phyloP scores from a whole-genome alignment of 2,329 filamentous ascomycete genomes.

The Pseudogymnoascus sp. region DNA sequence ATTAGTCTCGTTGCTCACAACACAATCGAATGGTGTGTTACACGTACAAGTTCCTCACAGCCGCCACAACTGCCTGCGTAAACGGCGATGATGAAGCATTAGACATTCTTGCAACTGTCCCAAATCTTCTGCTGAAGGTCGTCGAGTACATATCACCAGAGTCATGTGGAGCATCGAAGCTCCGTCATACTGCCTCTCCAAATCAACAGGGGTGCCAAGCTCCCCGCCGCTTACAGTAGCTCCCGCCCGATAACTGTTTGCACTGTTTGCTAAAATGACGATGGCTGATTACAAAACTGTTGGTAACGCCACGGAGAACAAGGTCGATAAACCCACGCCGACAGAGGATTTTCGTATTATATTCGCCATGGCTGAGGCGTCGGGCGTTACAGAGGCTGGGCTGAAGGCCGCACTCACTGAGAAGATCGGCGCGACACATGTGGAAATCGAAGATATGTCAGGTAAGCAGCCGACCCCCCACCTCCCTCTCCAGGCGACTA shows the following conservation, averaged over 20 bases:
- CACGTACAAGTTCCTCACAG: constrained; percentile 70
- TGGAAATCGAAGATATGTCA: constrained; percentile 86
- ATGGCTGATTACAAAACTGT: constrained; percentile 28
- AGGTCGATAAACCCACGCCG: constrained; percentile 18
- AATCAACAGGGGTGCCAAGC: constrained; percentile 5
- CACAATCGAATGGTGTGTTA: neutral
- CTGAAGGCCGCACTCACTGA: constrained; percentile 61
- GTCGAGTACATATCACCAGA: neutral
- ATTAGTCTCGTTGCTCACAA: constrained; percentile 13
- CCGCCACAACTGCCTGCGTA: constrained; percentile 59
- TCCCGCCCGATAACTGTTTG: constrained; percentile 21
- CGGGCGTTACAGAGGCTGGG: constrained; percentile 62
- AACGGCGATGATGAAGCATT: constrained; percentile 33
- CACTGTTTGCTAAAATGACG: constrained; percentile 30
- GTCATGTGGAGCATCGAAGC: neutral
- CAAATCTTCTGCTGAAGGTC: constrained; percentile 7
- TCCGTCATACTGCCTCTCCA: neutral
- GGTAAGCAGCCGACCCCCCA: constrained; percentile 45
- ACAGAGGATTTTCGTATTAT: constrained; percentile 20
- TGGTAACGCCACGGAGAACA: constrained; percentile 14
- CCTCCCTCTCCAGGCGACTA: neutral
- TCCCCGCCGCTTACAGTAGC: constrained; percentile 7
- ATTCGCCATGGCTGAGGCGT: constrained; percentile 43
- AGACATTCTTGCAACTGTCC: constrained; percentile 18
- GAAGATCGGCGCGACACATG: constrained; percentile 65